A percentile compares a stretch with the other conserved stretches of the same genome.
Evolutionary conservation across 2,329 filamentous ascomycete species (phyloP).

Genomic region (Fusarium illudens): DNA sequence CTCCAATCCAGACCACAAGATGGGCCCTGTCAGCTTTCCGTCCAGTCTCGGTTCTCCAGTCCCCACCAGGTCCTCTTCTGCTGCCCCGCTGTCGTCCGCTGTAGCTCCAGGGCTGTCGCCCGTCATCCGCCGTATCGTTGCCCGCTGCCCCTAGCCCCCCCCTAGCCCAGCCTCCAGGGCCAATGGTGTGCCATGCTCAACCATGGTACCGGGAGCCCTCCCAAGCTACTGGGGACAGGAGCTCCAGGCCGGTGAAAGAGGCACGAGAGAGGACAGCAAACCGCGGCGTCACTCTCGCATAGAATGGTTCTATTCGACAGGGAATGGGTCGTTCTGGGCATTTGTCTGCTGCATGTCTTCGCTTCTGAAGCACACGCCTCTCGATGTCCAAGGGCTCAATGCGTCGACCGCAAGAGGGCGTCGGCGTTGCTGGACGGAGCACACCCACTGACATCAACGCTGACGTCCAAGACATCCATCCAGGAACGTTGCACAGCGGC

Average conservation of each 20-base stretch:
- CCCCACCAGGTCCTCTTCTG: slow-evolving; percentile 9
- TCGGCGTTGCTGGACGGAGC: slow-evolving; percentile 3
- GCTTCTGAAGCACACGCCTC: background rate
- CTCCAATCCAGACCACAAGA: slow-evolving; percentile 21
- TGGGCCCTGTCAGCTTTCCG: slow-evolving; percentile 25
- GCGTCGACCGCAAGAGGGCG: background rate
- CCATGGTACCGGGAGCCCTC: slow-evolving; percentile 31
- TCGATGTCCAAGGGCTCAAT: background rate
- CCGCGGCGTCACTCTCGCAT: background rate
- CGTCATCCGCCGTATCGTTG: slow-evolving; percentile 15
- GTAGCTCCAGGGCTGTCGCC: slow-evolving; percentile 24
- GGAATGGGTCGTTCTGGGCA: background rate
- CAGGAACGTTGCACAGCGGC: slow-evolving; percentile 28
- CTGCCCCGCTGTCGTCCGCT: slow-evolving; percentile 8
- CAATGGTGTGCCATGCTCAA: slow-evolving; percentile 28
- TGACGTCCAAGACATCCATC: slow-evolving; percentile 15
- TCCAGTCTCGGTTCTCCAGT: background rate
- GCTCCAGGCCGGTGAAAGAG: slow-evolving; percentile 8
- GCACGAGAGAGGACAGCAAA: background rate
- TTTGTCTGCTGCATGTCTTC: background rate
- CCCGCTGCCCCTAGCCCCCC: slow-evolving; percentile 3
- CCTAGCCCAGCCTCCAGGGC: slow-evolving; percentile 19
- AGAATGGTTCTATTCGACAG: background rate
- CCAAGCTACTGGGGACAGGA: slow-evolving; percentile 15
- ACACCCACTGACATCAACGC: slow-evolving; percentile 16